These are phyloP conservation scores for Dipodascus albidus DNA, from an alignment of 805 yeast genomes.

Conservation along the genomic window DNA sequence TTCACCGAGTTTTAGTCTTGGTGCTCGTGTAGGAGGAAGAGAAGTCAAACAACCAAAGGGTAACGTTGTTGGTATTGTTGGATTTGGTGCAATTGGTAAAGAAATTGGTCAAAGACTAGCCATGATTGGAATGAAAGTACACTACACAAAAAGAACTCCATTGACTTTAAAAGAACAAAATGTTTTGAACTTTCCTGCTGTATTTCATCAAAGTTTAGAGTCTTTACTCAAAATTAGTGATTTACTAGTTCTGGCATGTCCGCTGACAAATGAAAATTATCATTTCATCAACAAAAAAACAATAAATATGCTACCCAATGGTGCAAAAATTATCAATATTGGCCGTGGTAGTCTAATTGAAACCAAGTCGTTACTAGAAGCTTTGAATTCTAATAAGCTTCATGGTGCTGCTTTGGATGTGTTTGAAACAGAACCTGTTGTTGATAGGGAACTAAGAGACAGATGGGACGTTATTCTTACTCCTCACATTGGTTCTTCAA, in stretches of 20 bases:
- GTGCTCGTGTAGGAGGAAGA: conserved; percentile 37
- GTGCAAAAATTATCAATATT: conserved; percentile 56
- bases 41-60: conserved; percentile 41
- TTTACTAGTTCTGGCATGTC: conserved; percentile 54
- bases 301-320: conserved; percentile 36
- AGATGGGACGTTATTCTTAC: conserved; percentile 55
- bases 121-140: conserved; percentile 52
- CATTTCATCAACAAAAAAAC: conserved; percentile 41
- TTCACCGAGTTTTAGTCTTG: conserved; percentile 23
- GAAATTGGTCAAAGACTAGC: conserved; percentile 45
- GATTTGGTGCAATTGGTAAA: conserved; percentile 68
- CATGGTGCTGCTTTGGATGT: conserved; percentile 67
- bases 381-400: conserved; percentile 47
- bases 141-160: conserved; percentile 46
- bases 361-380: conserved; percentile 52
- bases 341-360: conserved; percentile 66
- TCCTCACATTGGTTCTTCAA: conserved; percentile 67
- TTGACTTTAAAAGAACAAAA: conserved; percentile 29
- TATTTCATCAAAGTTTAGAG: conserved; percentile 36
- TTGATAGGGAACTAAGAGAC: conserved; percentile 36
- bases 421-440: conserved; percentile 48
- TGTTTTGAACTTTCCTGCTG: conserved; percentile 34
- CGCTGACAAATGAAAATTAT: conserved; percentile 47
- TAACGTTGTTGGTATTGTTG: conserved; percentile 52
- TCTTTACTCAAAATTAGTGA: conserved; percentile 34